A percentile compares a stretch with the other conserved stretches of the same genome.
phyloP scores from a whole-genome alignment of 108 stramenopile genomes.

The Pseudonitzschia multiseries region DNA sequence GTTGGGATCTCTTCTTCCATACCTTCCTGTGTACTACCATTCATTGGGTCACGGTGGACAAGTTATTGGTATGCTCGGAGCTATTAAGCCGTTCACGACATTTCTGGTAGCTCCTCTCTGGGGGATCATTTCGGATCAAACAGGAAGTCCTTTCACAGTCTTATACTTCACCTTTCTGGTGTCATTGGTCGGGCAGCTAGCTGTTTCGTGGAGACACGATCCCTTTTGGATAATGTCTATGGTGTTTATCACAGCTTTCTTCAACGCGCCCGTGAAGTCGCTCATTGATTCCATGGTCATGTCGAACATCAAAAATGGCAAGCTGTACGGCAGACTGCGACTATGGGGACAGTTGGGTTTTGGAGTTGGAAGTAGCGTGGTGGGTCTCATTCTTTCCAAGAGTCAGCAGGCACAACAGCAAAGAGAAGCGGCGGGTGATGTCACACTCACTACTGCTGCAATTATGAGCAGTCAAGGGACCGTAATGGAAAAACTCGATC shows the following conservation, averaged over 20 bases:
- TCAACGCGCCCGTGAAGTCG: slow-evolving; percentile 94
- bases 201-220: slow-evolving; percentile 58
- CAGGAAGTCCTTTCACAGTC: slow-evolving; percentile 71
- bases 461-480: slow-evolving; percentile 14
- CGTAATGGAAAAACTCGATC: slow-evolving; percentile 19
- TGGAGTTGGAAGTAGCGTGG: slow-evolving; percentile 81
- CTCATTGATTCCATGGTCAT: slow-evolving; percentile 93
- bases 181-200: slow-evolving; percentile 71
- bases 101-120: slow-evolving; percentile 93
- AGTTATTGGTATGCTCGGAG: slow-evolving; percentile 89
- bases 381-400: slow-evolving; percentile 50
- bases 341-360: slow-evolving; percentile 96
- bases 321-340: slow-evolving; percentile 88
- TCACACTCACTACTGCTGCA: neutral
- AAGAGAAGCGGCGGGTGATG: slow-evolving; percentile 20
- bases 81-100: slow-evolving; percentile 92
- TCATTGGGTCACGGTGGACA: slow-evolving; percentile 83
- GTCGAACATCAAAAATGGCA: slow-evolving; percentile 57
- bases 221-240: slow-evolving; percentile 66
- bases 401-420: slow-evolving; percentile 21
- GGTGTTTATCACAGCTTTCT: slow-evolving; percentile 85
- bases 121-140: slow-evolving; percentile 86
- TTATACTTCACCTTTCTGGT: slow-evolving; percentile 87
- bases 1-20: slow-evolving; percentile 90
- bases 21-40: slow-evolving; percentile 95